Percentiles rank a stretch among this genome's conserved stretches.
phyloP scores from a whole-genome alignment of 805 yeast species.

The Wickerhamiella parazyma region DNA sequence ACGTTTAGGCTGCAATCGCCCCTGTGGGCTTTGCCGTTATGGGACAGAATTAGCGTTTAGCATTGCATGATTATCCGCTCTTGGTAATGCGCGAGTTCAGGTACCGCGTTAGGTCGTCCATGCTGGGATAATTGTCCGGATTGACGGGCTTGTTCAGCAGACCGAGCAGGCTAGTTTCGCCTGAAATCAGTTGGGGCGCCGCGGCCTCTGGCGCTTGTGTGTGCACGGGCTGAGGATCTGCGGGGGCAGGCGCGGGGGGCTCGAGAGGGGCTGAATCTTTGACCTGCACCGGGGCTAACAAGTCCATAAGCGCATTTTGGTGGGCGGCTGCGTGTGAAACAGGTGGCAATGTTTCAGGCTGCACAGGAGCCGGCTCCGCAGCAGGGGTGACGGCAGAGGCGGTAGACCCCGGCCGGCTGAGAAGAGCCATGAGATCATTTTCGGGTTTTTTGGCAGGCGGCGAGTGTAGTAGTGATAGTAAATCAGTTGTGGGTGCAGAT shows the following conservation, averaged over 20 bases:
- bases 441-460: conserved; percentile 4
- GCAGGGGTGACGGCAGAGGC: neutral
- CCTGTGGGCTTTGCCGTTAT: no score
- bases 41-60: no score
- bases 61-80: no score
- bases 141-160: neutral
- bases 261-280: neutral
- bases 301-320: neutral
- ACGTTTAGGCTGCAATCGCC: no score
- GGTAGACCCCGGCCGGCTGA: neutral
- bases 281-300: neutral
- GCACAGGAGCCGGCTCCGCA: neutral
- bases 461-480: conserved; percentile 12
- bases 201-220: neutral
- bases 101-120: neutral
- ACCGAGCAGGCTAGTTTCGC: neutral
- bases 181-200: neutral
- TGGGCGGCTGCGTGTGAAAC: no score
- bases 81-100: no score
- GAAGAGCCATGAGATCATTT: conserved; percentile 8
- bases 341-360: neutral
- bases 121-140: neutral
- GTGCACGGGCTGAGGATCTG: neutral
- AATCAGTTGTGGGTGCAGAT: conserved; percentile 6
- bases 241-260: neutral